Evolutionary conservation across 768 basidiomycete species (phyloP).

Genomic region (Mycena epipterygia): DNA sequence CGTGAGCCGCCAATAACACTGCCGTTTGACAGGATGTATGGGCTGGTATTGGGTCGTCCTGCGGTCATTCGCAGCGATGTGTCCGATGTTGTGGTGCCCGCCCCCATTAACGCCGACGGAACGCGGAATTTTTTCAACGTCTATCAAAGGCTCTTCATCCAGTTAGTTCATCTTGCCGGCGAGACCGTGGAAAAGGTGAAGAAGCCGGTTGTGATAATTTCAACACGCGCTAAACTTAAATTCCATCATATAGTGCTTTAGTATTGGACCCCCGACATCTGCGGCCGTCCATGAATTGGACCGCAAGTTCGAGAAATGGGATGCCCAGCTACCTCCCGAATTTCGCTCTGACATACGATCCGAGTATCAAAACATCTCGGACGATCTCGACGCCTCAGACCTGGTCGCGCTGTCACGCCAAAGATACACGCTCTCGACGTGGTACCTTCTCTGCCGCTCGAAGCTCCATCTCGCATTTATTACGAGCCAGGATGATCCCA

Average conservation of each 20-base stretch:
- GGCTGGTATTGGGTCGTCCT: constrained; percentile 61
- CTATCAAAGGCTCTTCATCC: constrained; percentile 54
- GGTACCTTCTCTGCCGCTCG: constrained; percentile 60
- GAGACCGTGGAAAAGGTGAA: constrained; percentile 59
- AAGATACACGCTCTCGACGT: constrained; percentile 59
- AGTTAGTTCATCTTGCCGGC: constrained; percentile 54
- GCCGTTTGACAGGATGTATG: constrained; percentile 51
- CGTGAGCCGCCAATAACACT: constrained; percentile 23
- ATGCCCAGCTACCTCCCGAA: constrained; percentile 54
- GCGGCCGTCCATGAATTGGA: constrained; percentile 57
- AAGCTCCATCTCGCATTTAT: constrained; percentile 61
- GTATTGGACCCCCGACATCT: constrained; percentile 50
- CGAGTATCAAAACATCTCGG: constrained; percentile 35
- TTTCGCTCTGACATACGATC: constrained; percentile 52
- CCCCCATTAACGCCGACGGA: constrained; percentile 47
- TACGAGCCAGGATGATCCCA: constrained; percentile 45
- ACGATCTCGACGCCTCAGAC: constrained; percentile 47
- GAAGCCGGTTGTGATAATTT: not conserved
- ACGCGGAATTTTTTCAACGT: constrained; percentile 51
- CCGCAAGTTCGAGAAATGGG: constrained; percentile 59
- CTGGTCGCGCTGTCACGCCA: constrained; percentile 53
- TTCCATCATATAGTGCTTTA: constrained; percentile 48
- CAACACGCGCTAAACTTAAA: constrained; percentile 2
- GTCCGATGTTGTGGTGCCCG: constrained; percentile 54
- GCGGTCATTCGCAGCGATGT: constrained; percentile 53